phyloP scores from a whole-genome alignment of 2,329 filamentous ascomycete species.

The Knufia fluminis region DNA sequence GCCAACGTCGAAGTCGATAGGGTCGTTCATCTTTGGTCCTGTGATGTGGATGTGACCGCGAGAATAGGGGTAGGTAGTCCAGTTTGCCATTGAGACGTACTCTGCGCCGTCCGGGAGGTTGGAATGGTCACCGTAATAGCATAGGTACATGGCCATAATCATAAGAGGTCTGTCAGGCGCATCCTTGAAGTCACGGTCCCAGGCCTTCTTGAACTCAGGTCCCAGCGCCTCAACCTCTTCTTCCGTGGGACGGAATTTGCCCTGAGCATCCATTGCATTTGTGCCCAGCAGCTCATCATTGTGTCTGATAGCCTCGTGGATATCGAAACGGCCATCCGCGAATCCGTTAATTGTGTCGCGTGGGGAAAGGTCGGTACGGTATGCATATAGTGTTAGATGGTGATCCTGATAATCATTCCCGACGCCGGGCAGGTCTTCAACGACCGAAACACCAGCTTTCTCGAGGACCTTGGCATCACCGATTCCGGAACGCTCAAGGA shows the following conservation, averaged over 20 bases:
- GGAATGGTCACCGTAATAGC: constrained; percentile 26
- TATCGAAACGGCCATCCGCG: constrained; percentile 40
- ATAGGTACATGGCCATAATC: constrained; percentile 20
- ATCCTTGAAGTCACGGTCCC: constrained; percentile 48
- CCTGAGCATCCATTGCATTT: constrained; percentile 48
- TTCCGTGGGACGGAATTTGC: constrained; percentile 48
- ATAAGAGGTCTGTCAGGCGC: constrained; percentile 32
- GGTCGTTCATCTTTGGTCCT: constrained; percentile 29
- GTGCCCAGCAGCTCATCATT: constrained; percentile 41
- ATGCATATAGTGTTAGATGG: constrained; percentile 45
- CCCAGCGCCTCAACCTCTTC: constrained; percentile 45
- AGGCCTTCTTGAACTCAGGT: constrained; percentile 43
- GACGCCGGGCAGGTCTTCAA: constrained; percentile 41
- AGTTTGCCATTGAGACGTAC: constrained; percentile 46
- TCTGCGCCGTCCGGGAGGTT: constrained; percentile 32
- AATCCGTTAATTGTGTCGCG: constrained; percentile 48
- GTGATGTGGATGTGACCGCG: constrained; percentile 54
- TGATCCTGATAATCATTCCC: constrained; percentile 33
- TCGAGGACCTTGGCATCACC: constrained; percentile 32
- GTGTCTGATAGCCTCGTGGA: constrained; percentile 19
- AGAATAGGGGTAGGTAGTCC: constrained; percentile 52
- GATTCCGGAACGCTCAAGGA: constrained; percentile 44
- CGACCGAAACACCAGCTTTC: constrained; percentile 30
- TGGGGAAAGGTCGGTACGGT: constrained; percentile 38
- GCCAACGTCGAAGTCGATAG: constrained; percentile 49